These are phyloP conservation scores for Cladosporium austrohemisphaericum DNA, from an alignment of 2,329 filamentous ascomycete species.

Conservation along the genomic window DNA sequence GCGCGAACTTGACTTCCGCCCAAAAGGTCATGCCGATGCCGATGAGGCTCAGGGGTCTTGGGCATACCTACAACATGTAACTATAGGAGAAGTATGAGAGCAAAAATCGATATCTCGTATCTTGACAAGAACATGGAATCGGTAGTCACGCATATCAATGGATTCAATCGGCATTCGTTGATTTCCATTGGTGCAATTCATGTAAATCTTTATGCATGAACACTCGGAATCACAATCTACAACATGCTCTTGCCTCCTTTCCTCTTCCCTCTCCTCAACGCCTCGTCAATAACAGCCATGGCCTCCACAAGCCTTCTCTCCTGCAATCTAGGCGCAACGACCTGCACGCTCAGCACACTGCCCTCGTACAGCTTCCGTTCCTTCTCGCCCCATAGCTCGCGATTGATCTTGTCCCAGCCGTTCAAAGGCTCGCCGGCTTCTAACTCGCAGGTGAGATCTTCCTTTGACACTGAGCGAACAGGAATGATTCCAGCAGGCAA, in stretches of 20 bases:
- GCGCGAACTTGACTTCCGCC: too few species aligned
- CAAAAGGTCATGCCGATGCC: too few species aligned
- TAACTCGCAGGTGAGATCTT: constrained; percentile 51
- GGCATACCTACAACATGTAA: too few species aligned
- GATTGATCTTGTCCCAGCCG: constrained; percentile 59
- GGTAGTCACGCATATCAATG: too few species aligned
- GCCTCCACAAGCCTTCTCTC: constrained; percentile 52
- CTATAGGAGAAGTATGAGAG: too few species aligned
- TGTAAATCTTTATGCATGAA: too few species aligned
- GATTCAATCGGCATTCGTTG: too few species aligned
- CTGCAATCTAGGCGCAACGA: constrained; percentile 52
- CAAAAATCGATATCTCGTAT: too few species aligned
- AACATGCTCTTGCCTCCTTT: constrained; percentile 2
- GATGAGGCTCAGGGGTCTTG: too few species aligned
- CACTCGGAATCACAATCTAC: too few species aligned
- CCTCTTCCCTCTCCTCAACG: constrained; percentile 26
- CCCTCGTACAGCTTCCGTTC: constrained; percentile 53
- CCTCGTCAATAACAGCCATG: constrained; percentile 53
- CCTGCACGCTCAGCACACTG: constrained; percentile 55
- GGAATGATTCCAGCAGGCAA: constrained; percentile 58
- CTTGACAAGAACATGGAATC: too few species aligned
- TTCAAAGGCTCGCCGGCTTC: constrained; percentile 38
- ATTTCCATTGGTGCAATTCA: too few species aligned
- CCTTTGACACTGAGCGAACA: constrained; percentile 47
- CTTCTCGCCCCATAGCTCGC: constrained; percentile 53